Conservation (phyloP, 2,329 filamentous ascomycete genomes). For the Macrophomina phaseolina region DNA sequence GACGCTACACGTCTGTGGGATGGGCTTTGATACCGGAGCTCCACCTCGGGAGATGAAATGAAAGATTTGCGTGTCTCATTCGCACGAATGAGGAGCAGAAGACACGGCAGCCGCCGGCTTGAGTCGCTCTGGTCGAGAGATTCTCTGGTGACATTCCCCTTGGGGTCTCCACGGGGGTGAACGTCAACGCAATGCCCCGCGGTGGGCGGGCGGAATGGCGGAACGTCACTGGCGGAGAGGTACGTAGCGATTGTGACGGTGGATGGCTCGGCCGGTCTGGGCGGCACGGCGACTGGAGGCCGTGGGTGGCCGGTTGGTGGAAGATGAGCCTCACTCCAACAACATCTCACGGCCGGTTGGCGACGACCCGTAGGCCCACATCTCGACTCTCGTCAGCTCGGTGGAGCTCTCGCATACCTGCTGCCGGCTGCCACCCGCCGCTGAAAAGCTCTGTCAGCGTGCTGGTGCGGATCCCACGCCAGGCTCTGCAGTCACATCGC, state of each 20-base stretch:
- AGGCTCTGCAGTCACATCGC: neutral
- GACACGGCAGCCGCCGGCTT: neutral
- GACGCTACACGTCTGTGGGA: conserved; percentile 1
- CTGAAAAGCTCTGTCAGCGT: neutral
- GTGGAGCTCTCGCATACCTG: neutral
- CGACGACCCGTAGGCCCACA: neutral
- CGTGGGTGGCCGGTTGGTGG: conserved; percentile 7
- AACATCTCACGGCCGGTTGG: neutral
- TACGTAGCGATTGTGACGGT: neutral
- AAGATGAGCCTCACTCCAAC: conserved; percentile 3
- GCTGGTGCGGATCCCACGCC: neutral
- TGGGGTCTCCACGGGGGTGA: conserved; percentile 2
- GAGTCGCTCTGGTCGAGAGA: neutral
- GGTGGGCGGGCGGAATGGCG: neutral
- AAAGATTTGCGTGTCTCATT: neutral
- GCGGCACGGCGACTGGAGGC: neutral
- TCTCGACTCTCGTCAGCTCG: neutral
- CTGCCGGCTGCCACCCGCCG: neutral
- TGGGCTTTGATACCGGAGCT: neutral
- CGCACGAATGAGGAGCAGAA: neutral
- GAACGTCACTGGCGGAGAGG: neutral
- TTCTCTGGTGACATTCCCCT: conserved; percentile 12
- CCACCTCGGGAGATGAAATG: neutral
- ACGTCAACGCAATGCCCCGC: neutral
- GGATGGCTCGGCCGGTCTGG: neutral